Conservation (phyloP, 805 yeast genomes). For the Ogataea chonburiensis region DNA sequence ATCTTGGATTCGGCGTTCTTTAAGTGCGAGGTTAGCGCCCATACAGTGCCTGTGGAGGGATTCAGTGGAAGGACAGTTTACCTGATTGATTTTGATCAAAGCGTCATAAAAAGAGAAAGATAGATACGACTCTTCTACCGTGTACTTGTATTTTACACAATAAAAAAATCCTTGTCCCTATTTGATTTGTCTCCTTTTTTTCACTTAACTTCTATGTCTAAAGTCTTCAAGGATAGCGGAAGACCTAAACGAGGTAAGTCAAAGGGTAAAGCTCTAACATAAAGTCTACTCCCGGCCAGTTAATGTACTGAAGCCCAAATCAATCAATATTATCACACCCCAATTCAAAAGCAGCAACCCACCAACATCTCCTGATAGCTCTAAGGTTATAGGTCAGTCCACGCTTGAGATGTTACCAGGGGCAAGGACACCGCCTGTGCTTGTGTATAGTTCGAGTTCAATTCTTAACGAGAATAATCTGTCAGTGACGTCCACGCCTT, state of each 20-base stretch:
- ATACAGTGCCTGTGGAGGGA: constrained; percentile 61
- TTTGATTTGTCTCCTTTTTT: constrained; percentile 6
- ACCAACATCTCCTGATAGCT: constrained; percentile 1
- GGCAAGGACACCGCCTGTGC: constrained; percentile 20
- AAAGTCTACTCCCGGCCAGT: constrained; percentile 2
- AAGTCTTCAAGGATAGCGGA: constrained; percentile 1
- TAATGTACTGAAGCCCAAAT: constrained; percentile 13
- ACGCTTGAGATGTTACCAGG: constrained; percentile 24
- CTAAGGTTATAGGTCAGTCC: constrained; percentile 18
- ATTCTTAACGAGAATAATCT: constrained; percentile 15
- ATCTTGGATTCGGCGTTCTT: constrained; percentile 72
- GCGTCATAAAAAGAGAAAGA: constrained; percentile 52
- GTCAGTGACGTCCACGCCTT: constrained; percentile 23
- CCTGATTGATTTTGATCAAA: constrained; percentile 64
- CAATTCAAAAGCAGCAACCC: constrained; percentile 1
- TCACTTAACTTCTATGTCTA: constrained; percentile 1
- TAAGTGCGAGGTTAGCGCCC: constrained; percentile 79
- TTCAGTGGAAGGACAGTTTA: constrained; percentile 70
- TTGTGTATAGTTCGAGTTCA: constrained; percentile 18
- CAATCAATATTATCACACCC: constrained; percentile 10
- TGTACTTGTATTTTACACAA: too few species aligned
- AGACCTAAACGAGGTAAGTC: constrained; percentile 8
- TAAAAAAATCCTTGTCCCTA: constrained; percentile 2
- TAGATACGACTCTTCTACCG: too few species aligned
- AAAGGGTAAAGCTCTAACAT: background rate